These are phyloP conservation scores for Dentipellis sp. DNA, from an alignment of 768 basidiomycete genomes.

Conservation along the genomic window DNA sequence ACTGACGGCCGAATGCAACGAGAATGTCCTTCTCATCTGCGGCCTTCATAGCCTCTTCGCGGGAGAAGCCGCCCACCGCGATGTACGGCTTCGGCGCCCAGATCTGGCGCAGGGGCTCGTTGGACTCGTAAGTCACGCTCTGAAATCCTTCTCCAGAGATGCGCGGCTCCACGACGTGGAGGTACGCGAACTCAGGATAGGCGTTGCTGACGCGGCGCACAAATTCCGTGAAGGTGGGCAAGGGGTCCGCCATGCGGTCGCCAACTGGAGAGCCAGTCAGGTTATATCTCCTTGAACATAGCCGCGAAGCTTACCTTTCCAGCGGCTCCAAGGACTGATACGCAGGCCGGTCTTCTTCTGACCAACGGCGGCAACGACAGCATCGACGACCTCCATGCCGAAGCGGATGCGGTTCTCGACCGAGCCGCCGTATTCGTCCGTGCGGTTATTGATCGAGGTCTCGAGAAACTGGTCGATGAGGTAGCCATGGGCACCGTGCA, in stretches of 20 bases:
- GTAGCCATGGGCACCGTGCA: conserved; percentile 23
- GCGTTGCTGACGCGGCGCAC: background rate
- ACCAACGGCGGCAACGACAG: conserved; percentile 27
- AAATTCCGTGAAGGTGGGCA: background rate
- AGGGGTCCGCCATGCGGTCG: background rate
- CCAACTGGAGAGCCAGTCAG: background rate
- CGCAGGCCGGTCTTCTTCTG: conserved; percentile 26
- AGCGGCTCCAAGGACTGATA: conserved; percentile 20
- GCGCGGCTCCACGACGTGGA: conserved; percentile 2
- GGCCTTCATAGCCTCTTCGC: conserved; percentile 27
- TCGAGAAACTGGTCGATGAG: conserved; percentile 30
- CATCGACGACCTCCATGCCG: conserved; percentile 28
- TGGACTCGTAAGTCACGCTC: conserved; percentile 15
- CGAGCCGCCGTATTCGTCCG: conserved; percentile 37
- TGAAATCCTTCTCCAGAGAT: background rate
- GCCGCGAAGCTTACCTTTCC: background rate
- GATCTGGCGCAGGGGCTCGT: conserved; percentile 35
- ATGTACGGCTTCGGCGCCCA: conserved; percentile 36
- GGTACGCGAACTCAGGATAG: background rate
- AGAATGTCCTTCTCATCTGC: conserved; percentile 27
- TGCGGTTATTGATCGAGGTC: conserved; percentile 27
- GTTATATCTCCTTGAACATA: background rate
- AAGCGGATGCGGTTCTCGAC: conserved; percentile 37
- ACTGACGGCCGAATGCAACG: conserved; percentile 29
- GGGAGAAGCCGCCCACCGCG: conserved; percentile 34